Conservation (phyloP, 768 basidiomycete genomes). For the Rhizopogon salebrosus region DNA sequence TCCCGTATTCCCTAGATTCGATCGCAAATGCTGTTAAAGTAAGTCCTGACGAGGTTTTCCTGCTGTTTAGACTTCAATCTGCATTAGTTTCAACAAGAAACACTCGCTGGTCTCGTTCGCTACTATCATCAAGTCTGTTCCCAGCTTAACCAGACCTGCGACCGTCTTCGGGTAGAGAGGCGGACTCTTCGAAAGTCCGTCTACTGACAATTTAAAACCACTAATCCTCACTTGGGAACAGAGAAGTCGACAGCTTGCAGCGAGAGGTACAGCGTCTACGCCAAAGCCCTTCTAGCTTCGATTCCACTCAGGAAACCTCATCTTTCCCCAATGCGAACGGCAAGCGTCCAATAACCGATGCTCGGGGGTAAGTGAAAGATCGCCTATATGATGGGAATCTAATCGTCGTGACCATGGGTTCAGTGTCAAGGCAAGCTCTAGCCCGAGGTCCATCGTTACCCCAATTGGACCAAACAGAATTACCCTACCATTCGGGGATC, state of each 20-base stretch:
- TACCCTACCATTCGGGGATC: slow-evolving; percentile 61
- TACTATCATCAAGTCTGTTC: slow-evolving; percentile 55
- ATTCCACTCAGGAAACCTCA: slow-evolving; percentile 29
- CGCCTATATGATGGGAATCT: background rate
- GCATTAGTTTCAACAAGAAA: slow-evolving; percentile 72
- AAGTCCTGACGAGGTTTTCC: slow-evolving; percentile 1
- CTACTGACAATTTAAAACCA: slow-evolving; percentile 1
- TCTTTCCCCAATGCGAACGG: slow-evolving; percentile 48
- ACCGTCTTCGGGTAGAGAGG: slow-evolving; percentile 32
- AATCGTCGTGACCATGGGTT: background rate
- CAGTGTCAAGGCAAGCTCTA: slow-evolving; percentile 41
- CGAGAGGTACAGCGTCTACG: slow-evolving; percentile 47
- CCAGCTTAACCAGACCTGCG: slow-evolving; percentile 34
- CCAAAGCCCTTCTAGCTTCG: slow-evolving; percentile 21
- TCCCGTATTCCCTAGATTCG: slow-evolving; percentile 57
- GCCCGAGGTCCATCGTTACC: slow-evolving; percentile 52
- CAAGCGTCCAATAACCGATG: slow-evolving; percentile 55
- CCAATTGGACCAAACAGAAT: slow-evolving; percentile 60
- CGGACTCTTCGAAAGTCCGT: slow-evolving; percentile 50
- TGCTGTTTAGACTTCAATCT: background rate
- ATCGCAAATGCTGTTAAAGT: slow-evolving; percentile 69
- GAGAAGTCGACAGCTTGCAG: slow-evolving; percentile 44
- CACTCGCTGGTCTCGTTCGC: slow-evolving; percentile 61
- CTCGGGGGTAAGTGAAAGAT: slow-evolving; percentile 33
- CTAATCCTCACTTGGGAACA: slow-evolving; percentile 18